A percentile compares a stretch with the other conserved stretches of the same genome.
phyloP scores from a whole-genome alignment of 2,329 filamentous ascomycete genomes.

The Phyllosticta capitalensis region DNA sequence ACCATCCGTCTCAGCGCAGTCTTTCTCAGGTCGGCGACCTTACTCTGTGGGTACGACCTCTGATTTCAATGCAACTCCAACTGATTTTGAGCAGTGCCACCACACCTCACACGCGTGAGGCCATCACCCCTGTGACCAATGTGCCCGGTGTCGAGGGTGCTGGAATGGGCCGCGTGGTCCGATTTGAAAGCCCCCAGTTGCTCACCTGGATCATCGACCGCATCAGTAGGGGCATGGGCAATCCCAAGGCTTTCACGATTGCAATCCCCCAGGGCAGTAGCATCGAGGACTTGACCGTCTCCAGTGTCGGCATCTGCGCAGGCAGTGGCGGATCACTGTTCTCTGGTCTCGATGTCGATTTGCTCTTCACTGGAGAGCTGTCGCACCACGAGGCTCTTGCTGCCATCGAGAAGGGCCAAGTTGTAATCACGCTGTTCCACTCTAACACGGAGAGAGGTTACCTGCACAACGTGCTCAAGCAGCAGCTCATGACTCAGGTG shows the following conservation, averaged over 20 bases:
- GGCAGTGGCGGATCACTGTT: conserved; percentile 77
- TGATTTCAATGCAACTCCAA: too few species aligned
- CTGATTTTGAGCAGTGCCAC: conserved; percentile 1
- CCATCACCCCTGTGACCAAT: conserved; percentile 41
- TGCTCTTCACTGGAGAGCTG: conserved; percentile 87
- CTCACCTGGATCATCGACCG: conserved; percentile 51
- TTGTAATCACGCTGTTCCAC: conserved; percentile 80
- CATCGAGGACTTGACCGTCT: conserved; percentile 48
- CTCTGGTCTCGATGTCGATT: conserved; percentile 58
- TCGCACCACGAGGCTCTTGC: conserved; percentile 85
- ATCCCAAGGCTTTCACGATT: conserved; percentile 55
- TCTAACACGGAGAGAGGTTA: conserved; percentile 88
- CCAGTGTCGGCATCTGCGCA: conserved; percentile 75
- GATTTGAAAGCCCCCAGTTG: conserved; percentile 43
- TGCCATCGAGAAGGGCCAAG: conserved; percentile 73
- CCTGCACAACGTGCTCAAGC: conserved; percentile 59
- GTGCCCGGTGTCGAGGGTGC: conserved; percentile 31
- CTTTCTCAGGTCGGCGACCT: not conserved
- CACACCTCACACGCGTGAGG: conserved; percentile 39
- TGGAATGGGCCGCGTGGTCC: conserved; percentile 53
- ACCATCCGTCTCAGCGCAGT: conserved; percentile 37
- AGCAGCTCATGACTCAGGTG: conserved; percentile 53
- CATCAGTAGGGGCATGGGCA: conserved; percentile 54
- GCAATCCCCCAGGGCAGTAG: conserved; percentile 52
- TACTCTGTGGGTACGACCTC: not conserved